A percentile compares a stretch with the other conserved stretches of the same genome.
Conservation (phyloP, 1,284 basidiomycete genomes). For the Cryptococcus sp. region DNA sequence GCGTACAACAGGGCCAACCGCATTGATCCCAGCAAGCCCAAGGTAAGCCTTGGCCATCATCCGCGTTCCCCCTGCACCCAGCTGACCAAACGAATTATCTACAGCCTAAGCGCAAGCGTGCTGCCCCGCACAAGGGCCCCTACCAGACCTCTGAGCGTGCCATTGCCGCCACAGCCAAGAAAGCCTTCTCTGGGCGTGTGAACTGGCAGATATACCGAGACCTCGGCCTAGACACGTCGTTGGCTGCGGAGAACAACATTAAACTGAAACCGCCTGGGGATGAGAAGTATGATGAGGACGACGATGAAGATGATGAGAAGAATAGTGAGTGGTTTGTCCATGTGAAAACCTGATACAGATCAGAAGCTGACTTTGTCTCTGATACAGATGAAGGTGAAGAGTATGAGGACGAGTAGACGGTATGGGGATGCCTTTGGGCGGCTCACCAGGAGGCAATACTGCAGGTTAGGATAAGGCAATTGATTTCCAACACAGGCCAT, state of each 20-base stretch:
- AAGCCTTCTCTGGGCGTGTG: slow-evolving; percentile 43
- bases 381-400: slow-evolving; percentile 23
- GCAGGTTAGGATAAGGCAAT: background rate
- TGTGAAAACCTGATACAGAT: no score
- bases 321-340: slow-evolving; percentile 14
- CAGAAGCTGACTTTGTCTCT: background rate
- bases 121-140: slow-evolving; percentile 28
- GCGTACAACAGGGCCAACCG: slow-evolving; percentile 28
- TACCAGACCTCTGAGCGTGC: slow-evolving; percentile 35
- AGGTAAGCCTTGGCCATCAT: slow-evolving; percentile 17
- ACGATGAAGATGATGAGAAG: slow-evolving; percentile 15
- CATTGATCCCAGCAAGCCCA: slow-evolving; percentile 34
- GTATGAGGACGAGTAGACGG: slow-evolving; percentile 9
- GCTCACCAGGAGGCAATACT: background rate
- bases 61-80: background rate
- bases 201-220: slow-evolving; percentile 35
- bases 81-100: background rate
- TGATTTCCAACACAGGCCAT: background rate
- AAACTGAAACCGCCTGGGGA: slow-evolving; percentile 7
- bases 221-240: slow-evolving; percentile 14
- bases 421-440: background rate
- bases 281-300: slow-evolving; percentile 12
- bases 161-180: slow-evolving; percentile 31
- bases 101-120: slow-evolving; percentile 27
- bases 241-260: background rate